Conservation (phyloP, 768 basidiomycete species). For the Lentinula edodes region DNA sequence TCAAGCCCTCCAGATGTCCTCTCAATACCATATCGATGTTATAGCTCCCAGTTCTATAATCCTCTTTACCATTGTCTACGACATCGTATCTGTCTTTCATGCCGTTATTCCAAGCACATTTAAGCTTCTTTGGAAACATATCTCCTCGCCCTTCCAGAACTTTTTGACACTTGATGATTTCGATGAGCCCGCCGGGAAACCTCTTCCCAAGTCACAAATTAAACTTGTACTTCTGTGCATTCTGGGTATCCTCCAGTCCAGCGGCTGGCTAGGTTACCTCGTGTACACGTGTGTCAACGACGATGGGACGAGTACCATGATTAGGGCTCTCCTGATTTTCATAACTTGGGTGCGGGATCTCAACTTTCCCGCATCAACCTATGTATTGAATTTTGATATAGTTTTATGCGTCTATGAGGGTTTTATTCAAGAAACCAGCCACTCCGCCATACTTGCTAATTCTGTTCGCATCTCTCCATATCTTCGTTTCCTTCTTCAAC, state of each 20-base stretch:
- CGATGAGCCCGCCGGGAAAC: constrained; percentile 29
- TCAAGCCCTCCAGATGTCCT: not conserved
- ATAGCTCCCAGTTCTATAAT: constrained; percentile 17
- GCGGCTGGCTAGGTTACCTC: constrained; percentile 38
- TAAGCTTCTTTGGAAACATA: constrained; percentile 11
- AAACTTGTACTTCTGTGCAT: constrained; percentile 28
- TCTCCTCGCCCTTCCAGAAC: constrained; percentile 41
- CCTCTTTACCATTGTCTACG: constrained; percentile 22
- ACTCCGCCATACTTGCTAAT: constrained; percentile 52
- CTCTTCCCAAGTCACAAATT: constrained; percentile 18
- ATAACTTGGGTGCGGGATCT: constrained; percentile 45
- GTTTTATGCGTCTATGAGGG: constrained; percentile 38
- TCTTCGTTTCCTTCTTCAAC: constrained; percentile 29
- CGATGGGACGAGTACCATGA: constrained; percentile 13
- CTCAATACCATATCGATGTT: constrained; percentile 1
- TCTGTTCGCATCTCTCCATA: constrained; percentile 33
- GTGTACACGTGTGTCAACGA: constrained; percentile 25
- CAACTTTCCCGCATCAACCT: not conserved
- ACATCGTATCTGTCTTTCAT: constrained; percentile 18
- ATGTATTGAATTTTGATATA: constrained; percentile 16
- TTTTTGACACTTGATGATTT: constrained; percentile 50
- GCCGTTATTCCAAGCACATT: constrained; percentile 21
- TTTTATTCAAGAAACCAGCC: constrained; percentile 32
- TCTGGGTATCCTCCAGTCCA: constrained; percentile 31
- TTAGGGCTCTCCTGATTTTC: constrained; percentile 26